These are phyloP conservation scores for Rhizoclosmatium sp. DNA, from an alignment of 192 early-diverging fungal species.

Conservation along the genomic window DNA sequence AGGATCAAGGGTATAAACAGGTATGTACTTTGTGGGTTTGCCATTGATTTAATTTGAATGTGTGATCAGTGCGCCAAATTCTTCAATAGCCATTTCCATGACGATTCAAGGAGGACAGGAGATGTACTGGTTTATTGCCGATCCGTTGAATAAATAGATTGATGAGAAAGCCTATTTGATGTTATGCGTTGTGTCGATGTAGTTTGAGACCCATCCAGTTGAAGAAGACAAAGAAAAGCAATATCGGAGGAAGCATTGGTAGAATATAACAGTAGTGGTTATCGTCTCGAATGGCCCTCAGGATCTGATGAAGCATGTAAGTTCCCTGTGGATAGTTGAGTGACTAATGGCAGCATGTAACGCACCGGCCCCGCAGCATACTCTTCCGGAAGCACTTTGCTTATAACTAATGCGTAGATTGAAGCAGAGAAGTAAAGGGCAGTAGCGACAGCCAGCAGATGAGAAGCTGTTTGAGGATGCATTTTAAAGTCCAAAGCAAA, in stretches of 20 bases:
- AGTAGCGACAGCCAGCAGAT: neutral
- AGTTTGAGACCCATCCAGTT: slow-evolving; percentile 98
- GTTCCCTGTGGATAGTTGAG: neutral
- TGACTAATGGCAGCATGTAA: neutral
- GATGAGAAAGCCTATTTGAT: too few species aligned
- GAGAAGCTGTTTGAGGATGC: neutral
- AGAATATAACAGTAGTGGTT: slow-evolving; percentile 81
- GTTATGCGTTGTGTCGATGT: slow-evolving; percentile 79
- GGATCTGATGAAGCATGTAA: neutral
- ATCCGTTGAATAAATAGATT: too few species aligned
- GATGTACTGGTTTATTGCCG: slow-evolving; percentile 82
- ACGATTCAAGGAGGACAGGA: slow-evolving; percentile 78
- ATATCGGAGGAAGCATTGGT: slow-evolving; percentile 80
- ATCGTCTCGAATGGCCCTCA: slow-evolving; percentile 16
- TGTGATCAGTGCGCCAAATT: slow-evolving; percentile 73
- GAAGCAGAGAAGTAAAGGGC: neutral
- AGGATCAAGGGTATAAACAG: slow-evolving; percentile 8
- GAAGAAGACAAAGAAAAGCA: slow-evolving; percentile 79
- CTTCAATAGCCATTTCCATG: slow-evolving; percentile 91
- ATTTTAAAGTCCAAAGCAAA: neutral
- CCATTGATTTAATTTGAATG: neutral
- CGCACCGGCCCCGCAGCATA: neutral
- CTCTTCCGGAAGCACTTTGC: slow-evolving; percentile 17
- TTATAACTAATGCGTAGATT: slow-evolving; percentile 25
- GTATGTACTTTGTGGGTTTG: neutral